A percentile compares a stretch with the other conserved stretches of the same genome.
These are phyloP conservation scores for Rhododendron molle DNA, from an alignment of 148 eudicot genomes.

Conservation along the genomic window DNA sequence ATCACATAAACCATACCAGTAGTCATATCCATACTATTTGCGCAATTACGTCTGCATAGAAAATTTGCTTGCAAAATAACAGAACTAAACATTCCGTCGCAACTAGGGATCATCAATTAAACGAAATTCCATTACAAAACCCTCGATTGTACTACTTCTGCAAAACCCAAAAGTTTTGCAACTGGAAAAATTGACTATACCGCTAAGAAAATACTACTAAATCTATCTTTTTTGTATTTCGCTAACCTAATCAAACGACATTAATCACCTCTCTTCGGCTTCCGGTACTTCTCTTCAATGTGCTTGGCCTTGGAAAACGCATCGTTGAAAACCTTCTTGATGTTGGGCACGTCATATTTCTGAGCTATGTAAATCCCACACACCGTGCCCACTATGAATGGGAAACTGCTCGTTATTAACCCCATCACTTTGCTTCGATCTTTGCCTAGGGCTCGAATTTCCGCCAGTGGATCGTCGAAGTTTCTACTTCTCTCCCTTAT, in stretches of 20 bases:
- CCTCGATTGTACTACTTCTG: neutral
- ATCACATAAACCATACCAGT: neutral
- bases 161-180: neutral
- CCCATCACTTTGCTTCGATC: slow-evolving; percentile 28
- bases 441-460: neutral
- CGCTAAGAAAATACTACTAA: neutral
- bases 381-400: slow-evolving; percentile 44
- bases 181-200: neutral
- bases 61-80: neutral
- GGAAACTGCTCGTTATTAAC: slow-evolving; percentile 39
- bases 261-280: neutral
- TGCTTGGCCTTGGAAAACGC: slow-evolving; percentile 27
- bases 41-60: neutral
- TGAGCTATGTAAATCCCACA: slow-evolving; percentile 65
- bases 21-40: neutral
- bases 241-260: neutral
- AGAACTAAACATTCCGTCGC: neutral
- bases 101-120: neutral
- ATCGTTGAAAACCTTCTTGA: slow-evolving; percentile 33
- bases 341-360: slow-evolving; percentile 58
- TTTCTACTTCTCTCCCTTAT: neutral
- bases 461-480: neutral
- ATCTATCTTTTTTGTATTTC: neutral
- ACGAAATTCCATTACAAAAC: neutral
- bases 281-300: slow-evolving; percentile 18